These are phyloP conservation scores for Globisporangium acanthophoron DNA, from an alignment of 352 stramenopile species.

Conservation along the genomic window DNA sequence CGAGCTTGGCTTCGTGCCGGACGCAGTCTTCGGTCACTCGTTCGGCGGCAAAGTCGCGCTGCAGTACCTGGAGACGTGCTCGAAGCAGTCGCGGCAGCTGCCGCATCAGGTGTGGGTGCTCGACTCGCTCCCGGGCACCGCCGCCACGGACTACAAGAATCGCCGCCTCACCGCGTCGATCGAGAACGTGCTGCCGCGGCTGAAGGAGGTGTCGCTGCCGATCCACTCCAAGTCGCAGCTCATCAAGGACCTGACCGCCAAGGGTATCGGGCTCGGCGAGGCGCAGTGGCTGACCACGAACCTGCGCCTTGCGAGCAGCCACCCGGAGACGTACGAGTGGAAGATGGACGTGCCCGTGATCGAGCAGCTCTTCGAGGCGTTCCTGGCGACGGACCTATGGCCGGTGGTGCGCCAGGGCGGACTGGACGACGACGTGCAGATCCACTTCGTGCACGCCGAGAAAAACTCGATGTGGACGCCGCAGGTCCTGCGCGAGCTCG, in stretches of 20 bases:
- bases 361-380: conserved; percentile 67
- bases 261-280: conserved; percentile 59
- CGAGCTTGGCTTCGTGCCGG: conserved; percentile 45
- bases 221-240: conserved; percentile 69
- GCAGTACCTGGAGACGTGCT: conserved; percentile 54
- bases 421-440: conserved; percentile 28
- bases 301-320: conserved; percentile 38
- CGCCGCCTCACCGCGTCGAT: conserved; percentile 64
- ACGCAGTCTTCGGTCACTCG: conserved; percentile 66
- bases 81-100: conserved; percentile 27
- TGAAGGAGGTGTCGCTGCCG: conserved; percentile 70
- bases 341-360: conserved; percentile 79
- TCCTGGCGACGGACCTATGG: conserved; percentile 64
- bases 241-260: conserved; percentile 46
- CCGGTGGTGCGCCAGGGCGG: conserved; percentile 36
- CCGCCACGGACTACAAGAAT: conserved; percentile 52
- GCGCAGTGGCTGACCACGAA: conserved; percentile 84
- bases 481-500: conserved; percentile 33
- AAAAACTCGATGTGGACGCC: conserved; percentile 76
- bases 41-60: conserved; percentile 79
- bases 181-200: conserved; percentile 54
- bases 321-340: conserved; percentile 66
- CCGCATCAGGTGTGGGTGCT: conserved; percentile 68
- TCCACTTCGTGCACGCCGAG: conserved; percentile 77
- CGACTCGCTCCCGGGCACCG: conserved; percentile 63